These are phyloP conservation scores for Globisporangium barbulae DNA, from an alignment of 352 stramenopile genomes.

Conservation along the genomic window DNA sequence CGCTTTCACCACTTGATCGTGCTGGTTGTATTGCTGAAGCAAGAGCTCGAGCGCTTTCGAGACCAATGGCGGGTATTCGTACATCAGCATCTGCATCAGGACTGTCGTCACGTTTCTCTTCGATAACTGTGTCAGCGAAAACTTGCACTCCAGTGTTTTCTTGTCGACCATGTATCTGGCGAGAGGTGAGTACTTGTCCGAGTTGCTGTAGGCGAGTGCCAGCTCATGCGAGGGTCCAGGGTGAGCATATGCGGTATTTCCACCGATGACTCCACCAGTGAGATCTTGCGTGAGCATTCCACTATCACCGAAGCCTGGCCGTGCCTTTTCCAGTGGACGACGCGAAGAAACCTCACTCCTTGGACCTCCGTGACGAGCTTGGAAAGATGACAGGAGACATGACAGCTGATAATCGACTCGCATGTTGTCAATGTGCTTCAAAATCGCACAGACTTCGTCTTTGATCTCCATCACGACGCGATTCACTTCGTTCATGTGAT, in stretches of 20 bases:
- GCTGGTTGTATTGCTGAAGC: slow-evolving; percentile 69
- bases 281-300: slow-evolving; percentile 12
- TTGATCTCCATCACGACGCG: slow-evolving; percentile 74
- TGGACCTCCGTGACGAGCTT: slow-evolving; percentile 25
- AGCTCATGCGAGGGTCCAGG: slow-evolving; percentile 15
- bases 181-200: slow-evolving; percentile 45
- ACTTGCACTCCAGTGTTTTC: slow-evolving; percentile 52
- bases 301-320: slow-evolving; percentile 6
- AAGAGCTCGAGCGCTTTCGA: slow-evolving; percentile 70
- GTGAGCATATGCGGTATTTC: slow-evolving; percentile 20
- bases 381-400: slow-evolving; percentile 40
- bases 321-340: slow-evolving; percentile 5
- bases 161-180: slow-evolving; percentile 44
- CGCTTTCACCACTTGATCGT: slow-evolving; percentile 65
- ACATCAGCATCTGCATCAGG: slow-evolving; percentile 80
- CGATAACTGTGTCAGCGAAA: slow-evolving; percentile 46
- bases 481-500: slow-evolving; percentile 43
- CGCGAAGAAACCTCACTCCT: slow-evolving; percentile 1
- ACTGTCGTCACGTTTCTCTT: slow-evolving; percentile 46
- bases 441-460: slow-evolving; percentile 60
- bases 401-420: slow-evolving; percentile 70
- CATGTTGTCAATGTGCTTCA: slow-evolving; percentile 54
- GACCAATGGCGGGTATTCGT: slow-evolving; percentile 69
- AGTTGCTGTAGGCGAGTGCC: slow-evolving; percentile 17
- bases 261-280: slow-evolving; percentile 4